Evolutionary conservation across 345 rosid genomes (phyloP).

Genomic region (Nephelium lappaceum): DNA sequence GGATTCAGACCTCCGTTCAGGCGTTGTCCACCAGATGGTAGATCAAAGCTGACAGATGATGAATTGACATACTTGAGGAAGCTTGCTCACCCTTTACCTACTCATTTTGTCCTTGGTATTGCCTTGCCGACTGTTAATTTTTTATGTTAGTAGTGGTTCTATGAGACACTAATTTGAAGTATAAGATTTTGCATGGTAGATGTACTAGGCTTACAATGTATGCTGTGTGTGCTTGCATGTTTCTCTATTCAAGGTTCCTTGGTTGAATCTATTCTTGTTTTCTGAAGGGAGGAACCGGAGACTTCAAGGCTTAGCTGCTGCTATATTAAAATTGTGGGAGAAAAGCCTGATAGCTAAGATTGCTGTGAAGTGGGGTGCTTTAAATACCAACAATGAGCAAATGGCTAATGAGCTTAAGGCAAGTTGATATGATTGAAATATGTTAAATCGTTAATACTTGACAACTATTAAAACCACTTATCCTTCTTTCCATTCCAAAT

Average conservation of each 20-base stretch:
- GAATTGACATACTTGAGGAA: slow-evolving; percentile 78
- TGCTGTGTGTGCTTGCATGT: slow-evolving; percentile 13
- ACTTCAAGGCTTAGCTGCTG: slow-evolving; percentile 86
- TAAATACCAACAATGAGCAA: slow-evolving; percentile 70
- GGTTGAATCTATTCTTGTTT: slow-evolving; percentile 21
- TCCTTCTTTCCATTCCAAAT: neutral
- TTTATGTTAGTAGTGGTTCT: too few relatives aligned
- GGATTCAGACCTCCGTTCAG: slow-evolving; percentile 72
- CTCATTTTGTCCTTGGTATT: slow-evolving; percentile 90
- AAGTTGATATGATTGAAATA: slow-evolving; percentile 12
- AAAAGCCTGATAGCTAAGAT: slow-evolving; percentile 73
- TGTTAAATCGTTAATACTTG: neutral
- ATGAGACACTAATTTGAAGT: neutral
- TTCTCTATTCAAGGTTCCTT: slow-evolving; percentile 17
- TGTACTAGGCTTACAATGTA: neutral
- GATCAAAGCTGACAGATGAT: slow-evolving; percentile 52
- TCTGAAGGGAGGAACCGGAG: slow-evolving; percentile 70
- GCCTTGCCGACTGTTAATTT: slow-evolving; percentile 16
- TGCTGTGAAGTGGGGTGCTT: slow-evolving; percentile 85
- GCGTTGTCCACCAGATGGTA: slow-evolving; percentile 59
- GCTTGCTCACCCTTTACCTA: slow-evolving; percentile 68
- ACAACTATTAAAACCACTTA: slow-evolving; percentile 4
- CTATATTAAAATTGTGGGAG: slow-evolving; percentile 81
- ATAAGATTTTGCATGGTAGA: slow-evolving; percentile 3
- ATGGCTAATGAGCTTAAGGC: slow-evolving; percentile 88